These are phyloP conservation scores for Fragaria iinumae DNA, from an alignment of 306 rosid species.

Conservation along the genomic window DNA sequence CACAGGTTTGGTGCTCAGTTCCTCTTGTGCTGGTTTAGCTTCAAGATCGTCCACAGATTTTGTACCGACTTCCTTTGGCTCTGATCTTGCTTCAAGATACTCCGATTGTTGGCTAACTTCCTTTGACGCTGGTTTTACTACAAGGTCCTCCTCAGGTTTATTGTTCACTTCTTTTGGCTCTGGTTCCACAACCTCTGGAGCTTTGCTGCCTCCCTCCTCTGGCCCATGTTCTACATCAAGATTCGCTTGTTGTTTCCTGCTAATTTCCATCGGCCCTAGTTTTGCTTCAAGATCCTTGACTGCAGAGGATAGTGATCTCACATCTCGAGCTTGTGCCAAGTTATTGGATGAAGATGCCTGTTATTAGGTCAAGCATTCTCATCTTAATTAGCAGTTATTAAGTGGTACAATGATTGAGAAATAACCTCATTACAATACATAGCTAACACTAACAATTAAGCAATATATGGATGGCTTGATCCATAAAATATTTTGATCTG, in stretches of 20 bases:
- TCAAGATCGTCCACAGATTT: neutral
- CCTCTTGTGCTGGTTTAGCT: neutral
- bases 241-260: constrained; percentile 18
- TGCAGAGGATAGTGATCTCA: constrained; percentile 51
- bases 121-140: neutral
- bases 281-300: constrained; percentile 59
- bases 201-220: constrained; percentile 13
- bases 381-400: constrained; percentile 15
- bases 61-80: neutral
- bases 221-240: constrained; percentile 55
- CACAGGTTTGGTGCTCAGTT: neutral
- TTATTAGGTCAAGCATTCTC: constrained; percentile 16
- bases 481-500: neutral
- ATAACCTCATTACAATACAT: neutral
- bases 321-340: constrained; percentile 51
- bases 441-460: neutral
- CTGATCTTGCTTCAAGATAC: neutral
- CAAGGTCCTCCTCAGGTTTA: neutral
- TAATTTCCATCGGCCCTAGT: constrained; percentile 49
- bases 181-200: neutral
- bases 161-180: neutral
- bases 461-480: neutral
- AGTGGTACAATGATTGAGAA: neutral
- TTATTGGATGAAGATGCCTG: constrained; percentile 45
- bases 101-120: neutral